phyloP scores from a whole-genome alignment of 495 filamentous ascomycete species.

The Extremus antarcticus region DNA sequence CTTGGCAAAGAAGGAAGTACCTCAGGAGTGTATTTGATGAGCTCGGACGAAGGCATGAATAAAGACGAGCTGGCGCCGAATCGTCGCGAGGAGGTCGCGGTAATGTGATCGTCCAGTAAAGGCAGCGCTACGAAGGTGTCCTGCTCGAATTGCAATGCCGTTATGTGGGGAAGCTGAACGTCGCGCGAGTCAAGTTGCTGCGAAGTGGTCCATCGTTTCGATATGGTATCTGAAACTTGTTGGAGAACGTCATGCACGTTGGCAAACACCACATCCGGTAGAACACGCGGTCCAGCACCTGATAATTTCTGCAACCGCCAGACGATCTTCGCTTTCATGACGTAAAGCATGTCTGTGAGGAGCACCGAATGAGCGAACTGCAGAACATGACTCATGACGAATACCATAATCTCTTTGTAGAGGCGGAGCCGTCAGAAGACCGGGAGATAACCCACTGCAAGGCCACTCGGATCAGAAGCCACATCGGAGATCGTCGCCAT shows the following conservation, averaged over 20 bases:
- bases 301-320: slow-evolving; percentile 39
- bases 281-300: too few species aligned
- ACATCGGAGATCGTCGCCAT: slow-evolving; percentile 48
- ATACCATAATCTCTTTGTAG: slow-evolving; percentile 51
- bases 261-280: background rate
- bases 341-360: slow-evolving; percentile 27
- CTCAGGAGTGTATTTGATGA: background rate
- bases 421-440: background rate
- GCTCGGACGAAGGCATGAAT: background rate
- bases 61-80: too few species aligned
- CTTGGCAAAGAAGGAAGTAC: background rate
- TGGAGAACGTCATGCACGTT: background rate
- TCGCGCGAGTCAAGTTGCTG: background rate
- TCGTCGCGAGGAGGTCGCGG: too few species aligned
- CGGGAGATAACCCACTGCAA: slow-evolving; percentile 33
- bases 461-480: slow-evolving; percentile 48
- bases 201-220: background rate
- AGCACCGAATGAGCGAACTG: slow-evolving; percentile 22
- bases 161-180: background rate
- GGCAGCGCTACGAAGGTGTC: background rate
- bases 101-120: background rate
- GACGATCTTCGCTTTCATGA: slow-evolving; percentile 42
- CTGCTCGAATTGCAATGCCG: background rate
- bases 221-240: background rate
- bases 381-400: slow-evolving; percentile 37